A percentile compares a stretch with the other conserved stretches of the same genome.
phyloP scores from a whole-genome alignment of 768 basidiomycete genomes.

The Gymnopilus dilepis region DNA sequence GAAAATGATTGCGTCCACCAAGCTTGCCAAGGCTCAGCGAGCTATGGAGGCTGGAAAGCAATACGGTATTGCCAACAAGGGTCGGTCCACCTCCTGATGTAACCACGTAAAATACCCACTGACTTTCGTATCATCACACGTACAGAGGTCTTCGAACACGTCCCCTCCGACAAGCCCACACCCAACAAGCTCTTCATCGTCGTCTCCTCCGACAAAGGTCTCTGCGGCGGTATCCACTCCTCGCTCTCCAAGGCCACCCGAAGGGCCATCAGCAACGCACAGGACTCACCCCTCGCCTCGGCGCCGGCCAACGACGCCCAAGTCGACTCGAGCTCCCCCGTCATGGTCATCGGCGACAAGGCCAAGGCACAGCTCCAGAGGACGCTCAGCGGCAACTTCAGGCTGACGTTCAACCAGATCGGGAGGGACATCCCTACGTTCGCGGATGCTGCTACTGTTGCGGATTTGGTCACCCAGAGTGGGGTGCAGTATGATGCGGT shows the following conservation, averaged over 20 bases:
- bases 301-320: conserved; percentile 45
- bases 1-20: conserved; percentile 99
- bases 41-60: conserved; percentile 91
- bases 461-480: conserved; percentile 88
- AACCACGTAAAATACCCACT: conserved; percentile 5
- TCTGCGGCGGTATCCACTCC: conserved; percentile 99
- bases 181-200: conserved; percentile 90
- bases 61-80: conserved; percentile 91
- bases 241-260: conserved; percentile 92
- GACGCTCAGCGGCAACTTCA: conserved; percentile 63
- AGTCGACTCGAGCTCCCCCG: conserved; percentile 63
- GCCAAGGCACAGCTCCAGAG: conserved; percentile 91
- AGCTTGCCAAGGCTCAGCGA: conserved; percentile 92
- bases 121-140: neutral
- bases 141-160: conserved; percentile 89
- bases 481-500: conserved; percentile 88
- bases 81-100: conserved; percentile 47
- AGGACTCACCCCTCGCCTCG: conserved; percentile 54
- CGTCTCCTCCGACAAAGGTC: conserved; percentile 97
- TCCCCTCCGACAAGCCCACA: conserved; percentile 67
- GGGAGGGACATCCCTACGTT: conserved; percentile 98
- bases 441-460: conserved; percentile 91
- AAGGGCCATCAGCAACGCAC: conserved; percentile 61
- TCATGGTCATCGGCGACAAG: conserved; percentile 97
- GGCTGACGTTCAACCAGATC: conserved; percentile 95